Evolutionary conservation across 2,329 filamentous ascomycete species (phyloP).

Genomic region (Aspergillus sergii): DNA sequence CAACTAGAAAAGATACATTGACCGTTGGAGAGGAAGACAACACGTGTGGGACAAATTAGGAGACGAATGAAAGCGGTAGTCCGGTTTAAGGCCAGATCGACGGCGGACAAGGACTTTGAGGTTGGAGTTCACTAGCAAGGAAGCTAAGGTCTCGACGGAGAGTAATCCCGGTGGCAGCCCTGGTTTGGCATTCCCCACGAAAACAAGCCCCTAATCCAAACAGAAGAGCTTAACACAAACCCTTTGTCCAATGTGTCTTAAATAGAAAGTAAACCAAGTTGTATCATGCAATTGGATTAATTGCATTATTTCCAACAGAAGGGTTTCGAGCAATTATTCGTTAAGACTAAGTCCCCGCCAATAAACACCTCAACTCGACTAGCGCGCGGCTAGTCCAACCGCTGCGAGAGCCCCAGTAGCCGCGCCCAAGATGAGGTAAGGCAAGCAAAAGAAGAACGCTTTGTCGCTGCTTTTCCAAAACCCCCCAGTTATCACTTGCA

Average conservation of each 20-base stretch:
- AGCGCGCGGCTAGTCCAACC: constrained; percentile 3
- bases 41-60: constrained; percentile 30
- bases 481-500: neutral
- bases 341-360: neutral
- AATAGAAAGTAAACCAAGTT: neutral
- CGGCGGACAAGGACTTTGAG: constrained; percentile 16
- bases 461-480: neutral
- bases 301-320: neutral
- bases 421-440: constrained; percentile 7
- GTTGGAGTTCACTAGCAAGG: neutral
- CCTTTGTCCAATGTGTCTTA: neutral
- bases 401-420: neutral
- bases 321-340: neutral
- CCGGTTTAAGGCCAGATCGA: constrained; percentile 41
- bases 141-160: neutral
- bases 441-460: constrained; percentile 1
- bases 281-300: neutral
- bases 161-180: neutral
- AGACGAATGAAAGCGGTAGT: constrained; percentile 33
- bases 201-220: neutral
- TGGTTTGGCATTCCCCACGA: neutral
- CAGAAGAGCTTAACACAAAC: neutral
- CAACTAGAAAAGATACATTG: constrained; percentile 20
- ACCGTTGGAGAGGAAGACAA: constrained; percentile 19
- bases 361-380: neutral